A percentile compares a stretch with the other conserved stretches of the same genome.
These are phyloP conservation scores for Taiozyma sp. DNA, from an alignment of 1,139 yeast genomes.

Conservation along the genomic window DNA sequence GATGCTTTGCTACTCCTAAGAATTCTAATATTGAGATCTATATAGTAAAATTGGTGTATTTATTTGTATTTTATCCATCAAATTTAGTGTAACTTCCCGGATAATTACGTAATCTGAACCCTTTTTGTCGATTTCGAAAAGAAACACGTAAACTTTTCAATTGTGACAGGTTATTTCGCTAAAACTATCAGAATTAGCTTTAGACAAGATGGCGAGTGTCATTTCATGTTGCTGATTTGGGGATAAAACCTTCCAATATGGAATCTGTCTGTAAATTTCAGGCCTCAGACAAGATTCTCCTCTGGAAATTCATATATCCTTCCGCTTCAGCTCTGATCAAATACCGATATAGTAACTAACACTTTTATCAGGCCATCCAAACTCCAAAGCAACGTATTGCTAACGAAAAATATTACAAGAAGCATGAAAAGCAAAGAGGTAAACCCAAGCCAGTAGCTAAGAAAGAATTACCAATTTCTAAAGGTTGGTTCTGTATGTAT, in stretches of 20 bases:
- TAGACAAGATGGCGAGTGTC: neutral
- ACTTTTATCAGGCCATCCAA: conserved; percentile 38
- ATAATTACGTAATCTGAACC: neutral
- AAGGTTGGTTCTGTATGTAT: conserved; percentile 51
- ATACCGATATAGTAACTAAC: neutral
- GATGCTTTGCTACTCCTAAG: no score
- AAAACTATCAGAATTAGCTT: neutral
- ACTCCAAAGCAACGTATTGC: conserved; percentile 84
- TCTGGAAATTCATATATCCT: no score
- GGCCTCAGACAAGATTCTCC: neutral
- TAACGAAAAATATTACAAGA: conserved; percentile 73
- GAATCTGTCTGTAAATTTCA: neutral
- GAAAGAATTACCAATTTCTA: conserved; percentile 43
- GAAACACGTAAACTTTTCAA: neutral
- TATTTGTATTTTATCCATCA: neutral
- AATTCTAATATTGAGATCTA: no score
- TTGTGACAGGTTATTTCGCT: neutral
- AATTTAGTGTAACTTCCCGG: neutral
- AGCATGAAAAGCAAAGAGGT: conserved; percentile 59
- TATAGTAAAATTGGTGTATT: no score
- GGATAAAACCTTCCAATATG: no score
- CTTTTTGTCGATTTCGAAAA: neutral
- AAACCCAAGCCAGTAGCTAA: conserved; percentile 51
- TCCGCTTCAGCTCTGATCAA: no score
- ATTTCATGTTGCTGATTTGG: neutral